Percentiles rank a stretch among this genome's conserved stretches.
Conservation (phyloP, 805 yeast genomes). For the Hanseniaspora vineae region DNA sequence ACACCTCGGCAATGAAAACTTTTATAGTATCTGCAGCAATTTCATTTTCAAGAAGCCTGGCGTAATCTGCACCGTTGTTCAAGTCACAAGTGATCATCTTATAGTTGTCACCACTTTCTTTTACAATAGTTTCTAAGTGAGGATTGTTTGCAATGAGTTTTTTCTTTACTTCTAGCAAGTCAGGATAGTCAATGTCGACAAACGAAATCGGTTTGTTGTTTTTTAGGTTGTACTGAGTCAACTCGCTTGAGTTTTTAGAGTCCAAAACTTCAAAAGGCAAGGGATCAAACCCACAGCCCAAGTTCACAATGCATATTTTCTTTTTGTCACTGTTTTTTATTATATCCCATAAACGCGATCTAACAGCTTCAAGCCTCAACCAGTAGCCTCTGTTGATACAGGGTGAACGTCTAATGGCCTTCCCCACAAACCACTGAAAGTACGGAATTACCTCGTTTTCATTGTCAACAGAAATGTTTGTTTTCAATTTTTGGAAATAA, state of each 20-base stretch:
- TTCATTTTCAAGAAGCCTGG: conserved; percentile 8
- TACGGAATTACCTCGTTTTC: conserved; percentile 26
- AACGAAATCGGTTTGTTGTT: conserved; percentile 31
- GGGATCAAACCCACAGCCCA: conserved; percentile 73
- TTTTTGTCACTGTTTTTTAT: conserved; percentile 15
- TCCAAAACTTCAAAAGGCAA: conserved; percentile 40
- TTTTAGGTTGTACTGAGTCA: conserved; percentile 10
- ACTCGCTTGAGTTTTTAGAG: conserved; percentile 11
- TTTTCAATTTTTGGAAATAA: conserved; percentile 25
- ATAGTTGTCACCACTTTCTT: conserved; percentile 24
- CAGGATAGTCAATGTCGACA: conserved; percentile 67
- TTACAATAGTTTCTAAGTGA: conserved; percentile 33
- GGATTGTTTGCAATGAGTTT: conserved; percentile 35
- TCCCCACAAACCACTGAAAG: conserved; percentile 56
- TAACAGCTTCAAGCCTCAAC: conserved; percentile 63
- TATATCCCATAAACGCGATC: conserved; percentile 37
- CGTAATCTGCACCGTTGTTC: conserved; percentile 31
- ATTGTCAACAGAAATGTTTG: conserved; percentile 6
- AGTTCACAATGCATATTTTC: conserved; percentile 39
- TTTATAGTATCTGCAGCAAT: conserved; percentile 10
- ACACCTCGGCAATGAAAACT: conserved; percentile 70
- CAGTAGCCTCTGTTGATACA: conserved; percentile 76
- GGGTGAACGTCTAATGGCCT: conserved; percentile 49
- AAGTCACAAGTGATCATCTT: conserved; percentile 57
- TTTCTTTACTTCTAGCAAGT: conserved; percentile 43